Evolutionary conservation across 78 protist species (phyloP).

Genomic region (Speleostelium caveatum): DNA sequence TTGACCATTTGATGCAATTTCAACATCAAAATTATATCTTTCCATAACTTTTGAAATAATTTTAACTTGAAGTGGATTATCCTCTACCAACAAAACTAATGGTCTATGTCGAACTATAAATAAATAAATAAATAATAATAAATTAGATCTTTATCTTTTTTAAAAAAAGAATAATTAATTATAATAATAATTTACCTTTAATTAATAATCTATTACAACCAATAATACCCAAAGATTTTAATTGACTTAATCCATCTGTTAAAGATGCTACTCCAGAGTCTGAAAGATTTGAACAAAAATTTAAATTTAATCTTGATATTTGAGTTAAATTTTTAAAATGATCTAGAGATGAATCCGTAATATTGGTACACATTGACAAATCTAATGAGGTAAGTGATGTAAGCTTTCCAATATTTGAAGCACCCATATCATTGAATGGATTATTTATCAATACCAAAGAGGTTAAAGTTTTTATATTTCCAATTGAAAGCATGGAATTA

Average conservation of each 20-base stretch:
- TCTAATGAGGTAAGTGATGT: slow-evolving; percentile 21
- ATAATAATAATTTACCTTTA: slow-evolving; percentile 13
- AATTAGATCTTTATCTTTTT: neutral
- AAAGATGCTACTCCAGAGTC: slow-evolving; percentile 41
- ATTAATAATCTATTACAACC: slow-evolving; percentile 76
- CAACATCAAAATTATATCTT: slow-evolving; percentile 80
- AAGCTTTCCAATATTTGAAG: slow-evolving; percentile 32
- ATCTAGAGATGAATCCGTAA: slow-evolving; percentile 42
- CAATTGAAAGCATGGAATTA: slow-evolving; percentile 25
- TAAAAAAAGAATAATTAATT: neutral
- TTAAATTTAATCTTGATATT: slow-evolving; percentile 64
- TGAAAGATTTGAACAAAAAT: slow-evolving; percentile 55
- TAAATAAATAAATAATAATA: neutral
- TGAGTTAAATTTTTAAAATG: slow-evolving; percentile 31
- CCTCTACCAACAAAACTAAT: slow-evolving; percentile 74
- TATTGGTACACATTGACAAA: slow-evolving; percentile 56
- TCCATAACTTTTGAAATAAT: slow-evolving; percentile 65
- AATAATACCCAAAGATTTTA: slow-evolving; percentile 53
- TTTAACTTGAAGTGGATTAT: slow-evolving; percentile 64
- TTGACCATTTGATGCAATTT: slow-evolving; percentile 79
- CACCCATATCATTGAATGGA: slow-evolving; percentile 56
- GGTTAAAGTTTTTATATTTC: slow-evolving; percentile 5
- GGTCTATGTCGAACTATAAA: slow-evolving; percentile 74
- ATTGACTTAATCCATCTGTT: slow-evolving; percentile 50
- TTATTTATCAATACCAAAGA: slow-evolving; percentile 44